phyloP scores from a whole-genome alignment of 495 filamentous ascomycete genomes.

The Hyaloscypha variabilis region DNA sequence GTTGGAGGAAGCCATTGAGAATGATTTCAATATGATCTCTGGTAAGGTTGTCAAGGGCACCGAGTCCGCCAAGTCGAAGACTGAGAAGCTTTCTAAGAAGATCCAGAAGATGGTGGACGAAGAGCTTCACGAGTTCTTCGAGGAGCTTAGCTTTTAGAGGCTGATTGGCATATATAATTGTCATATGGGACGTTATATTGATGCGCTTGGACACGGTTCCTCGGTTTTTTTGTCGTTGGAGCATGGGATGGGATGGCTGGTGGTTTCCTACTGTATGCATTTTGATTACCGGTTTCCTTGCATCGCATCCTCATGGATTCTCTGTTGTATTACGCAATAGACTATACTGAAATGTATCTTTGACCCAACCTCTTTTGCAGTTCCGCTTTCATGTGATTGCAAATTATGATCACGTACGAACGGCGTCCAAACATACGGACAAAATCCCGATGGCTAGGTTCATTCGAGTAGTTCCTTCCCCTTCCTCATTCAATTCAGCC shows the following conservation, averaged over 20 bases:
- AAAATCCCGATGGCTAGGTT: background rate
- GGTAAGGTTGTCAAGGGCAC: slow-evolving; percentile 52
- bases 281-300: slow-evolving; percentile 34
- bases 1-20: slow-evolving; percentile 63
- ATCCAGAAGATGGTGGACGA: slow-evolving; percentile 60
- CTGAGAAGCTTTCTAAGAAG: slow-evolving; percentile 59
- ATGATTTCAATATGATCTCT: slow-evolving; percentile 57
- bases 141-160: slow-evolving; percentile 39
- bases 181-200: slow-evolving; percentile 23
- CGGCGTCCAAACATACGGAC: background rate
- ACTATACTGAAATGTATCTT: slow-evolving; percentile 22
- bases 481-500: background rate
- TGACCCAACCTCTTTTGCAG: slow-evolving; percentile 7
- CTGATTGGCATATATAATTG: slow-evolving; percentile 15
- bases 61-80: slow-evolving; percentile 48
- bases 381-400: background rate
- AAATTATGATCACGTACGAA: background rate
- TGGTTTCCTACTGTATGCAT: slow-evolving; percentile 32
- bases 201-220: slow-evolving; percentile 13
- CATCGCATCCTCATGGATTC: slow-evolving; percentile 23
- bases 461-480: slow-evolving; percentile 7
- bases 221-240: slow-evolving; percentile 24
- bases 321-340: slow-evolving; percentile 27
- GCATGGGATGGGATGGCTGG: slow-evolving; percentile 29
- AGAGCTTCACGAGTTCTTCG: slow-evolving; percentile 70